Conservation (phyloP, 169 alveolate genomes). For the Plasmodium vinckei region DNA sequence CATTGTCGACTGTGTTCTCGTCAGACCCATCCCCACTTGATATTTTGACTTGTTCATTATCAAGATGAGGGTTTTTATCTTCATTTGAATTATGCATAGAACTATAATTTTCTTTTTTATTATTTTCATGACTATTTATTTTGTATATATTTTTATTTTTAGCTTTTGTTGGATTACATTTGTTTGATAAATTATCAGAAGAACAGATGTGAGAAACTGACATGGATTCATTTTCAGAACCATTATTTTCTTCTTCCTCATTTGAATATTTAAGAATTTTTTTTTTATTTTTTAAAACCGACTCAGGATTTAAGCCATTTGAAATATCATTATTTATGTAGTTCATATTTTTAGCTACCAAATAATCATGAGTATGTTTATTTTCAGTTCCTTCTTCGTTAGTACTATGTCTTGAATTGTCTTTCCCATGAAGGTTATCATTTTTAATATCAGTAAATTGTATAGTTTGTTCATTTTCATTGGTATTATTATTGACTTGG, state of each 20-base stretch:
- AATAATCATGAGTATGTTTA: background rate
- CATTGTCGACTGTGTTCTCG: background rate
- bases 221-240: conserved; percentile 14
- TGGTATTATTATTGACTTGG: too few relatives aligned
- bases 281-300: background rate
- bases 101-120: conserved; percentile 1
- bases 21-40: background rate
- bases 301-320: background rate
- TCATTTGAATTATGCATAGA: background rate
- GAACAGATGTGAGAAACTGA: conserved; percentile 33
- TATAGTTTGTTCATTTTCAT: too few relatives aligned
- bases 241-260: conserved; percentile 21
- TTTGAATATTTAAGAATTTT: conserved; percentile 44
- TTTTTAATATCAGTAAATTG: background rate
- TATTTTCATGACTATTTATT: background rate
- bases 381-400: background rate
- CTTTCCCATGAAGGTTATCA: background rate
- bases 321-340: background rate
- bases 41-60: background rate
- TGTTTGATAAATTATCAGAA: conserved; percentile 42
- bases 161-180: background rate
- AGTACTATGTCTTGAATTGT: background rate
- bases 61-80: too few relatives aligned
- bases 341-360: background rate
- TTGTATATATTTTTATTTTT: background rate